Percentiles rank a stretch among this genome's conserved stretches.
These are phyloP conservation scores for Volvariella surrecta DNA, from an alignment of 1,284 basidiomycete genomes.

Conservation along the genomic window DNA sequence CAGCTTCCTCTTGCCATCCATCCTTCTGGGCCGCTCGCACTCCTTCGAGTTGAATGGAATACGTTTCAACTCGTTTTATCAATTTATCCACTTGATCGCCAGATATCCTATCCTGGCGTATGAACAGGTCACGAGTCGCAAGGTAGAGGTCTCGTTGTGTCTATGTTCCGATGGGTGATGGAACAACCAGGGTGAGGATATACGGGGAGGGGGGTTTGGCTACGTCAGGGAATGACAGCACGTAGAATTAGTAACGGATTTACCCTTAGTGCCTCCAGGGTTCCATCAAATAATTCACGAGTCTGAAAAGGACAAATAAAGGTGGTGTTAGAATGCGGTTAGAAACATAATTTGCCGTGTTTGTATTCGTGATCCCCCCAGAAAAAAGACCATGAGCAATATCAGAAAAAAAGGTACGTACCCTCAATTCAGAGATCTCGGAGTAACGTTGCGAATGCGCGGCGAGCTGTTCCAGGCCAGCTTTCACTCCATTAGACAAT, in stretches of 20 bases:
- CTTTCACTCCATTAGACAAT: constrained; percentile 71
- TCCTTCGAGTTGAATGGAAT: constrained; percentile 67
- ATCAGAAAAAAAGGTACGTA: constrained; percentile 33
- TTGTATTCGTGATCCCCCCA: too few relatives aligned
- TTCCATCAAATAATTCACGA: constrained; percentile 50
- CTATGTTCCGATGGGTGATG: constrained; percentile 37
- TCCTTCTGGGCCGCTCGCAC: constrained; percentile 64
- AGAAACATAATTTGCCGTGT: too few relatives aligned
- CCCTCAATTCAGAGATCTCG: constrained; percentile 72
- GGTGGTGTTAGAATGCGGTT: too few relatives aligned
- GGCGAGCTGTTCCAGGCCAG: constrained; percentile 62
- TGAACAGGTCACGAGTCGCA: constrained; percentile 77
- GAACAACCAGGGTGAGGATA: constrained; percentile 3
- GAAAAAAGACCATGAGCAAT: background rate
- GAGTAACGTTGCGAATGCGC: constrained; percentile 67
- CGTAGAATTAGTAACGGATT: too few relatives aligned
- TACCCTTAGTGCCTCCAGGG: constrained; percentile 71
- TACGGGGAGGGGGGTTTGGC: background rate
- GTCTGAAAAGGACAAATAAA: constrained; percentile 29
- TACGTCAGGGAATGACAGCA: too few relatives aligned
- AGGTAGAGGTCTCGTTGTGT: constrained; percentile 83
- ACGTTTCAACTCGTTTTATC: constrained; percentile 75
- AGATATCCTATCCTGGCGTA: constrained; percentile 76
- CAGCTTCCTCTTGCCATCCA: constrained; percentile 77
- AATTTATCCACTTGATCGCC: constrained; percentile 81